Percentiles rank a stretch among this genome's conserved stretches.
phyloP scores from a whole-genome alignment of 768 basidiomycete genomes.

The Phylloporus scabripes region DNA sequence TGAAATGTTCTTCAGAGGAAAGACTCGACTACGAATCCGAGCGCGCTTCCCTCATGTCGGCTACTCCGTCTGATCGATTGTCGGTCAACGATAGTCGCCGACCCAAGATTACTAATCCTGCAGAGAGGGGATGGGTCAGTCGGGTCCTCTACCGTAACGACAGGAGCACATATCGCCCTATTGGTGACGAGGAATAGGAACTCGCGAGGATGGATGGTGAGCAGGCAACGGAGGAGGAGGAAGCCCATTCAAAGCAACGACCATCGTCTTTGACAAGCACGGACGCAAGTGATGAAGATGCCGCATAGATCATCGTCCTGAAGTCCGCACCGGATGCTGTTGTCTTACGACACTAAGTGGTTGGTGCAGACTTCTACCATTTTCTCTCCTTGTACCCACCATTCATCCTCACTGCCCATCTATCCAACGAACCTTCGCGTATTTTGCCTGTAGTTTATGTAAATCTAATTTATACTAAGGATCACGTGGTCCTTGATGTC shows the following conservation, averaged over 20 bases:
- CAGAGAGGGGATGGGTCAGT: constrained; percentile 42
- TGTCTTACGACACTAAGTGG: constrained; percentile 2
- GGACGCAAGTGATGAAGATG: constrained; percentile 6
- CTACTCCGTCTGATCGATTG: constrained; percentile 33
- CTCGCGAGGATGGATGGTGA: constrained; percentile 46
- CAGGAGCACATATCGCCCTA: constrained; percentile 43
- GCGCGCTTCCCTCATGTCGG: constrained; percentile 49
- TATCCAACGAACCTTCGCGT: neutral
- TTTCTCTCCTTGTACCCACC: constrained; percentile 7
- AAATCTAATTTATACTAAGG: neutral
- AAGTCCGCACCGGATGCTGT: neutral
- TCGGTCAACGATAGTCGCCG: constrained; percentile 29
- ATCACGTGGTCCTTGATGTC: constrained; percentile 25
- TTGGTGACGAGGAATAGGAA: constrained; percentile 53
- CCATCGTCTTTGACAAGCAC: constrained; percentile 11
- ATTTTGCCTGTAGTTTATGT: constrained; percentile 8
- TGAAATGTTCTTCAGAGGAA: constrained; percentile 41
- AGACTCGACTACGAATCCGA: constrained; percentile 62
- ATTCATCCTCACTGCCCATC: constrained; percentile 26
- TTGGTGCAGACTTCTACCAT: neutral
- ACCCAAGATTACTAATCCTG: constrained; percentile 17
- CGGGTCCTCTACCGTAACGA: constrained; percentile 43
- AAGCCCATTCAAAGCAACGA: constrained; percentile 12
- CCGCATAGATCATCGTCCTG: constrained; percentile 3
- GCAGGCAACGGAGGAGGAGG: constrained; percentile 25